Percentiles rank a stretch among this genome's conserved stretches.
These are phyloP conservation scores for Singerocomus inundabilis DNA, from an alignment of 1,284 basidiomycete genomes.

Conservation along the genomic window DNA sequence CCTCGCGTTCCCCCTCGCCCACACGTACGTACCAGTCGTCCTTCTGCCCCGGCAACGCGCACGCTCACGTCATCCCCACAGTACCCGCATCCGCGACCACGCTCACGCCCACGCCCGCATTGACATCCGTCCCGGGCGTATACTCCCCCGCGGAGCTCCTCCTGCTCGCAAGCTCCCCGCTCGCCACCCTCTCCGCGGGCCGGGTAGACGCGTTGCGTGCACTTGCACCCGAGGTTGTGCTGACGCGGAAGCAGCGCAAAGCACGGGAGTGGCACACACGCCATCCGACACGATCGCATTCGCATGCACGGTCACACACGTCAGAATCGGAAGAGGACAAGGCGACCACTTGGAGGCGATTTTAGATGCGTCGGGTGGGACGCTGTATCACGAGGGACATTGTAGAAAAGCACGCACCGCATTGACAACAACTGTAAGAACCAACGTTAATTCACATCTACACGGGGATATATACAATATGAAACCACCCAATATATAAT, in stretches of 20 bases:
- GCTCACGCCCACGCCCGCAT: background rate
- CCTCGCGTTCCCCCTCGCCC: background rate
- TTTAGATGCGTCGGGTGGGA: too few species aligned
- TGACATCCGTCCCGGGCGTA: conserved; percentile 8
- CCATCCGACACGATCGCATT: background rate
- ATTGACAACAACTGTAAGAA: too few species aligned
- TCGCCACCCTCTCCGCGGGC: conserved; percentile 9
- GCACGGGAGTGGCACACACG: conserved; percentile 22
- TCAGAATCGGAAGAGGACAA: conserved; percentile 25
- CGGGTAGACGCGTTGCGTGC: conserved; percentile 11
- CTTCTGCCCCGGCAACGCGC: too few species aligned
- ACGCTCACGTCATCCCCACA: background rate
- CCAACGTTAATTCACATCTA: too few species aligned
- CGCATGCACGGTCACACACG: conserved; percentile 4
- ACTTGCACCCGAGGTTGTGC: conserved; percentile 28
- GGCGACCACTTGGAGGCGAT: conserved; percentile 19
- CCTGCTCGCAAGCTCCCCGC: conserved; percentile 22
- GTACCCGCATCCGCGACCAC: too few species aligned
- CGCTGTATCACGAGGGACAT: too few species aligned
- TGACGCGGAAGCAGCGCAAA: conserved; percentile 27
- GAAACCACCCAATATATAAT: too few species aligned
- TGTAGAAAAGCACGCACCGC: too few species aligned
- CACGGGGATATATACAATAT: too few species aligned
- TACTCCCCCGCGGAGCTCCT: conserved; percentile 31
- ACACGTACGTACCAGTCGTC: conserved; percentile 18